Base-by-base conservation (phyloP, 2,329 filamentous ascomycete species). In the Pseudogymnoascus sp. region DNA sequence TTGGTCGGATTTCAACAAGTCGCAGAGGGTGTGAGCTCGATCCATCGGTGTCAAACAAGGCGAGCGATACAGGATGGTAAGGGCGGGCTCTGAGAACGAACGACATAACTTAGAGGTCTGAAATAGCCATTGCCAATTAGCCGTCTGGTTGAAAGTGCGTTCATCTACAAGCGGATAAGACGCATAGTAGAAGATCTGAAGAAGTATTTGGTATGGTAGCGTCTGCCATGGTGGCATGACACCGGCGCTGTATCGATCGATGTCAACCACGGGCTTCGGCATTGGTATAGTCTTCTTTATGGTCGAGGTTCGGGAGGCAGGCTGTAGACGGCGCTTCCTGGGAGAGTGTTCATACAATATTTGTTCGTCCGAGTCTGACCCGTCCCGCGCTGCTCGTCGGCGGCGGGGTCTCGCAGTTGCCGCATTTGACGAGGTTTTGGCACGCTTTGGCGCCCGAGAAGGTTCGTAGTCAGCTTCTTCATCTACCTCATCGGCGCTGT, bases 31-130 rank as follows among this genome's bases (percentile, higher is more conserved):
- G 65, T 79, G 79, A 11, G 77, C 77, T 65, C 81, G 80, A 35
- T 75, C 73, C 37, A 79, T 74, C 1, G 81, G 79, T 63, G 82
- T 79, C 49, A 95, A 77, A 1, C 86, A 86, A 7, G 90, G 90
- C 4, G 80, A 84, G 55, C 82, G 79, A 72, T 95, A 95, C 4
- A 96, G 78, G 1, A 84, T 87, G 4, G 86, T 86, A 60, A 95
- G 75, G 1, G 89, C 89, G 4, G 91, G 88, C 68, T 92, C 90
- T 0, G 83, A 77, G 63, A 93, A 91, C 2, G 80, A 73, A 60
- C 79, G 83, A 67, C 88, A 93, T 14, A 85, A 76, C 1, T 81
- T 79, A 37, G 88, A 85, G 49, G 83, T 77, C n/a, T 79, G 78
- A 8, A 88, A 74, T 5, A 96, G 81, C 88, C 88, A 91, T 68